Percentiles rank a stretch among this genome's conserved stretches.
Evolutionary conservation across 352 stramenopile species (phyloP).

Genomic region (Phytophthora litchii): DNA sequence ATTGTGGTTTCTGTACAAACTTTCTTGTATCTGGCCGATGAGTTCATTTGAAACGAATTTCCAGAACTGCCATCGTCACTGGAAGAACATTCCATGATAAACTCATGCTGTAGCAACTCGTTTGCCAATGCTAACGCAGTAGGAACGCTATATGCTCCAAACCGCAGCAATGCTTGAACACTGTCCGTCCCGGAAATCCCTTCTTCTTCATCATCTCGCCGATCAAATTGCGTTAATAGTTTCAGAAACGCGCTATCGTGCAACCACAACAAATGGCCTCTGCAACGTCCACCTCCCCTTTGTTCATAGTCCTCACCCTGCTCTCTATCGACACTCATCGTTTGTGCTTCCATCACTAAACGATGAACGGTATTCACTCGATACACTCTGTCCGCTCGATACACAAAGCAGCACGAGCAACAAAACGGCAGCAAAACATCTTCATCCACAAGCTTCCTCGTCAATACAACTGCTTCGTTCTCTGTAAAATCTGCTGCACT

Average conservation of each 20-base stretch:
- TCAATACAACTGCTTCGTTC: constrained; percentile 11
- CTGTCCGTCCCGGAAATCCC: constrained; percentile 42
- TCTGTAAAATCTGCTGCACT: constrained; percentile 29
- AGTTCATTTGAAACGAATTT: constrained; percentile 28
- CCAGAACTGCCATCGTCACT: constrained; percentile 2
- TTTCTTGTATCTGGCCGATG: constrained; percentile 30
- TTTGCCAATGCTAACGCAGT: constrained; percentile 44
- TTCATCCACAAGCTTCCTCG: constrained; percentile 30
- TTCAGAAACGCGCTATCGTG: constrained; percentile 21
- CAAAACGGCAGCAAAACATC: constrained; percentile 40
- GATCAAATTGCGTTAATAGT: constrained; percentile 20
- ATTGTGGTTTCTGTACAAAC: constrained; percentile 14
- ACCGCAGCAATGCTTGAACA: constrained; percentile 45
- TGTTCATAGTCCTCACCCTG: background rate
- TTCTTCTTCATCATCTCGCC: constrained; percentile 12
- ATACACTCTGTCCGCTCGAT: constrained; percentile 40
- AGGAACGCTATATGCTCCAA: constrained; percentile 48
- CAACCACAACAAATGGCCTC: constrained; percentile 31
- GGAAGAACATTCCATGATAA: constrained; percentile 33
- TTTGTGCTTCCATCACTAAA: constrained; percentile 29
- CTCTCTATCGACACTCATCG: constrained; percentile 2
- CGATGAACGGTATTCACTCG: constrained; percentile 29
- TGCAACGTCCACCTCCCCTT: constrained; percentile 7
- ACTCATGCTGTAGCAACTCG: constrained; percentile 36
- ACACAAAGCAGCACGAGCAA: constrained; percentile 40